Conservation (phyloP, 768 basidiomycete genomes). For the Tubosaeta brunneosetosa region DNA sequence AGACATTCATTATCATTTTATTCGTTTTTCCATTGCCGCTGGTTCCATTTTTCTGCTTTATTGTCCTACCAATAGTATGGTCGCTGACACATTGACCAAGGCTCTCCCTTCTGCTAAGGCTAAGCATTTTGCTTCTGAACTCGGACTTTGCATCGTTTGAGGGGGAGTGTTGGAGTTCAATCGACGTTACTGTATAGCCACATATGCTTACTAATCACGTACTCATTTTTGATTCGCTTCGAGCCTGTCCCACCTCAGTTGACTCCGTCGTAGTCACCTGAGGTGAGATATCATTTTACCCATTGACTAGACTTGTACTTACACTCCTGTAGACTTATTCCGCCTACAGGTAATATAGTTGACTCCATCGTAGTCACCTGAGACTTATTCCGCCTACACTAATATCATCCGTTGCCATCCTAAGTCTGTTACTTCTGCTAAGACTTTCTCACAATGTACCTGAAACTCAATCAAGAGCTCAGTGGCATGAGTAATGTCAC, state of each 20-base stretch:
- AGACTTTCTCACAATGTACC: too few species aligned
- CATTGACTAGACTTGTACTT: neutral
- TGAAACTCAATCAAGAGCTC: too few species aligned
- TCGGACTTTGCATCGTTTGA: neutral
- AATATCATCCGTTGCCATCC: too few species aligned
- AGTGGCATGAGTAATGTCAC: too few species aligned
- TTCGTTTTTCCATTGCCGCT: neutral
- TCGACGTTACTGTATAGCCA: neutral
- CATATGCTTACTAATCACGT: neutral
- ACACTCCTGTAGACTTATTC: neutral
- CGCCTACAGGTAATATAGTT: too few species aligned
- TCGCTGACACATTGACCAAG: constrained; percentile 2
- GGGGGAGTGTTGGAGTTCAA: neutral
- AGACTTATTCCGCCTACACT: too few species aligned
- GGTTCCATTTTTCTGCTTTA: neutral
- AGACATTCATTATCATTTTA: constrained; percentile 1
- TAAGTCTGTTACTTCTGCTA: too few species aligned
- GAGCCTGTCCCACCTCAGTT: neutral
- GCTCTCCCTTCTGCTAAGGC: neutral
- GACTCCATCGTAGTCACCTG: too few species aligned
- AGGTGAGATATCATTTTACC: neutral
- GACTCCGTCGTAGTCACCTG: neutral
- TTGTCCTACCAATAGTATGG: constrained; percentile 1
- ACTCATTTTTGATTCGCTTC: neutral
- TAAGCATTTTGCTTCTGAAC: neutral